phyloP scores from a whole-genome alignment of 2,329 filamentous ascomycete genomes.

The Paecilomyces niveus region DNA sequence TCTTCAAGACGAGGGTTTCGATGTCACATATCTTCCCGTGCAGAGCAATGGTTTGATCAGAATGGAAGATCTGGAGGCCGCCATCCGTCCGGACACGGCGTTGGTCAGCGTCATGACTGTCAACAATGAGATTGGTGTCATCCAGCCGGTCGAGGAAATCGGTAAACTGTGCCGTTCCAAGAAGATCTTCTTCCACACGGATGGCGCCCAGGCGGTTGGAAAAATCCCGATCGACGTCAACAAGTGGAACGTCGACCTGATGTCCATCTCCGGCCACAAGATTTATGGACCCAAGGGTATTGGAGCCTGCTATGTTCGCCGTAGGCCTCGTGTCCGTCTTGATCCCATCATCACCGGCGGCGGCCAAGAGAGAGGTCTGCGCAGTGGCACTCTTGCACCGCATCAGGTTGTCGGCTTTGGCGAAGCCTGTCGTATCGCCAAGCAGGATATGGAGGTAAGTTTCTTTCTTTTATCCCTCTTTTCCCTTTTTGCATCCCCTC shows the following conservation, averaged over 20 bases:
- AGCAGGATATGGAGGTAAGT: slow-evolving; percentile 84
- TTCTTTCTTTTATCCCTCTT: slow-evolving; percentile 9
- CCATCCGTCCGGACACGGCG: slow-evolving; percentile 83
- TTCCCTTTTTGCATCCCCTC: slow-evolving; percentile 9
- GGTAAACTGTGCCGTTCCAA: slow-evolving; percentile 83
- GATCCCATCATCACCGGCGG: slow-evolving; percentile 95
- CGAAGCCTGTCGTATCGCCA: slow-evolving; percentile 87
- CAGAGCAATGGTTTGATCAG: slow-evolving; percentile 77
- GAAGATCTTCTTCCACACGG: slow-evolving; percentile 97
- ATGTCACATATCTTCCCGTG: slow-evolving; percentile 94
- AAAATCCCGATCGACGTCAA: slow-evolving; percentile 97
- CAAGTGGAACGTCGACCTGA: slow-evolving; percentile 94
- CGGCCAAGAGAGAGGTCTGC: slow-evolving; percentile 88
- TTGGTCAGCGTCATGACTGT: slow-evolving; percentile 98
- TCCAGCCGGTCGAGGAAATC: slow-evolving; percentile 90
- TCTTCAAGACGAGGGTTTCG: slow-evolving; percentile 92
- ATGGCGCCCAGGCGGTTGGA: slow-evolving; percentile 94
- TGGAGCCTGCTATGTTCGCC: slow-evolving; percentile 89
- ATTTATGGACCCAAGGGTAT: slow-evolving; percentile 98
- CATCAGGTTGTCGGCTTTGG: slow-evolving; percentile 87
- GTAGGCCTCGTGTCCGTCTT: slow-evolving; percentile 84
- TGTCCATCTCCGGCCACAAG: slow-evolving; percentile 98
- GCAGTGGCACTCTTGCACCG: slow-evolving; percentile 89
- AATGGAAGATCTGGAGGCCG: slow-evolving; percentile 75
- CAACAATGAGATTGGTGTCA: slow-evolving; percentile 99